Conservation (phyloP, 345 rosid species). For the Physaria fendleri region DNA sequence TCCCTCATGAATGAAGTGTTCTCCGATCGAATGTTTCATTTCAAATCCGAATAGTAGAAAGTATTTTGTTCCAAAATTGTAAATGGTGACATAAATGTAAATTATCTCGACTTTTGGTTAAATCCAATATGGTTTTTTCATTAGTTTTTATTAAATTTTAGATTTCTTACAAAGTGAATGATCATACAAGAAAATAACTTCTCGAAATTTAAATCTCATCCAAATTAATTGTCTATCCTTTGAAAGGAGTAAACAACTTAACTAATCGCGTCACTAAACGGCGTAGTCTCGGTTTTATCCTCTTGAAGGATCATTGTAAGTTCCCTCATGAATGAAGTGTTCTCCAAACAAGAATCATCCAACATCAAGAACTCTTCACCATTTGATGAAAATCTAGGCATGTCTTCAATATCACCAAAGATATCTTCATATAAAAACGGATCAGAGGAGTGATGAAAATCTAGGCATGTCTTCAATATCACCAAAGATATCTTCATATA, state of each 20-base stretch:
- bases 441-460: constrained; percentile 13
- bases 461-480: constrained; percentile 15
- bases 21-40: too few species aligned
- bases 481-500: not conserved
- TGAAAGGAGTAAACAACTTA: constrained; percentile 16
- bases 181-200: not conserved
- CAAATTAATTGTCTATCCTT: constrained; percentile 10
- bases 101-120: too few species aligned
- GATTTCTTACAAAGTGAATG: not conserved
- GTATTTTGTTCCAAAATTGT: too few species aligned
- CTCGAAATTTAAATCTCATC: not conserved
- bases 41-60: too few species aligned
- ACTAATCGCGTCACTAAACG: not conserved
- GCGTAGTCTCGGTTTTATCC: not conserved
- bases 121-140: too few species aligned
- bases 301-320: constrained; percentile 19
- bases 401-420: constrained; percentile 10
- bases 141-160: too few species aligned
- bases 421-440: not conserved
- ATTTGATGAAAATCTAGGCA: not conserved
- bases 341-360: constrained; percentile 18
- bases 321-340: constrained; percentile 21
- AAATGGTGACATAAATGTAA: too few species aligned
- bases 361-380: constrained; percentile 21
- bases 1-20: constrained; percentile 21